Base-by-base conservation (phyloP, 495 filamentous ascomycete genomes). In the Clohesyomyces aquaticus region DNA sequence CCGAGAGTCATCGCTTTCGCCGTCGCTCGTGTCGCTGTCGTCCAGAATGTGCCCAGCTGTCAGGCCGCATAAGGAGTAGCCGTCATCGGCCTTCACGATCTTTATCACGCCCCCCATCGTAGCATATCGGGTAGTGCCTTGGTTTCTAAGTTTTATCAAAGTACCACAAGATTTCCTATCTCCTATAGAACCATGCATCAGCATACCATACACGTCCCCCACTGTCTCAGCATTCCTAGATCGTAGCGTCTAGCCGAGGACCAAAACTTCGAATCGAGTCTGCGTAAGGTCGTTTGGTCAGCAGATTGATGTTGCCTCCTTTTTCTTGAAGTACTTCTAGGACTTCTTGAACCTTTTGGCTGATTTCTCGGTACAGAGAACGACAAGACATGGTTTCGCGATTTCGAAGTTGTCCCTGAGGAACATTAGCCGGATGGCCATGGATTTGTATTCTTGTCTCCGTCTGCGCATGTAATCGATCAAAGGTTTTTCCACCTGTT, bases 71-170 rank as follows among this genome's bases (percentile, higher is more conserved):
- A 50, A 22, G 2, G 8, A 14, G 47, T 8, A 50, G 8, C 14
- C 25, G 4, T 14, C 19, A 6, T 22, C 6, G 4, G 18, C 18
- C 22, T 50, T 50, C 25, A 26, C 22, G 14, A 50, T 26, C 22
- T 50, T 50, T 19, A 50, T 25, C 4, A 50, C 26, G 4, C 47
- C 47, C 19, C 47, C 47, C 4, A 50, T 23, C 2, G 47, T 50
- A 26, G n/a, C 47, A 11, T 50, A 26, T 25, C 47, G 47, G 6
- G 19, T 23, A 22, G 11, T 14, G 6, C 14, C 32, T 38, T 6
- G 32, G 6, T 14, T 38, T 14, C 6, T 6, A 38, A 38, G 6
- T 14, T 38, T 38, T 6, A 38, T 38, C 14, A 38, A 38, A 14
- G 32, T 14, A 14, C 32, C 14, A 38, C 6, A 38, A 38, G 32